phyloP scores from a whole-genome alignment of 2,329 filamentous ascomycete species.

The Neurospora sp. region DNA sequence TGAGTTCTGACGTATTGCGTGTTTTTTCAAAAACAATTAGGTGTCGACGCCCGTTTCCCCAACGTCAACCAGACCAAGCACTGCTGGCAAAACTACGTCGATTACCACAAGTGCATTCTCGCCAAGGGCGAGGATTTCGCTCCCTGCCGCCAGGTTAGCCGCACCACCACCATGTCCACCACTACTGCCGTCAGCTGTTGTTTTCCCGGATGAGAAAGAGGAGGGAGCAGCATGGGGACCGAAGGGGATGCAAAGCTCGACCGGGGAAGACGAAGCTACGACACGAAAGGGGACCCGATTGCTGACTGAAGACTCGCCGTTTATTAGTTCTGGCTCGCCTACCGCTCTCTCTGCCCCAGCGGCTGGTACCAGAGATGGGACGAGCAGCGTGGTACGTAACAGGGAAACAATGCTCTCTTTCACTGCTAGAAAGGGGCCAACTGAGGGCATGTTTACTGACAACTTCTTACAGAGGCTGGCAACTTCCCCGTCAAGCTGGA shows the following conservation, averaged over 20 bases:
- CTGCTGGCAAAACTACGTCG: constrained; percentile 99
- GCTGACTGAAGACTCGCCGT: constrained; percentile 12
- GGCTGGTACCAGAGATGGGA: constrained; percentile 94
- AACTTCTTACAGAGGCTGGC: constrained; percentile 44
- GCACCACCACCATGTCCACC: neutral
- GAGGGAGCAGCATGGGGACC: neutral
- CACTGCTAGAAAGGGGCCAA: neutral
- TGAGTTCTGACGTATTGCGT: neutral
- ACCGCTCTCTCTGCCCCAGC: constrained; percentile 94
- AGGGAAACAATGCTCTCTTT: neutral
- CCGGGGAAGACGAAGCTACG: neutral
- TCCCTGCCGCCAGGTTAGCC: constrained; percentile 82
- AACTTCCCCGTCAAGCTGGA: constrained; percentile 60
- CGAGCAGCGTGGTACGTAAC: constrained; percentile 74
- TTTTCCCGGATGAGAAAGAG: neutral
- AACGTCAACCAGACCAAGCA: constrained; percentile 99
- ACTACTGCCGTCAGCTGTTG: neutral
- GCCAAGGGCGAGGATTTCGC: constrained; percentile 98
- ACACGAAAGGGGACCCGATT: constrained; percentile 1
- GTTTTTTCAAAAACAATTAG: constrained; percentile 34
- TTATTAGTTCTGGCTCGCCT: constrained; percentile 83
- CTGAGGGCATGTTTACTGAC: constrained; percentile 1
- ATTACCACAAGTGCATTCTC: constrained; percentile 99
- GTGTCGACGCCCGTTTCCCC: constrained; percentile 98
- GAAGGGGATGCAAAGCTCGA: neutral